Percentiles rank a stretch among this genome's conserved stretches.
Evolutionary conservation across 2,329 filamentous ascomycete genomes (phyloP).

Genomic region (Colletotrichum zoysiae): DNA sequence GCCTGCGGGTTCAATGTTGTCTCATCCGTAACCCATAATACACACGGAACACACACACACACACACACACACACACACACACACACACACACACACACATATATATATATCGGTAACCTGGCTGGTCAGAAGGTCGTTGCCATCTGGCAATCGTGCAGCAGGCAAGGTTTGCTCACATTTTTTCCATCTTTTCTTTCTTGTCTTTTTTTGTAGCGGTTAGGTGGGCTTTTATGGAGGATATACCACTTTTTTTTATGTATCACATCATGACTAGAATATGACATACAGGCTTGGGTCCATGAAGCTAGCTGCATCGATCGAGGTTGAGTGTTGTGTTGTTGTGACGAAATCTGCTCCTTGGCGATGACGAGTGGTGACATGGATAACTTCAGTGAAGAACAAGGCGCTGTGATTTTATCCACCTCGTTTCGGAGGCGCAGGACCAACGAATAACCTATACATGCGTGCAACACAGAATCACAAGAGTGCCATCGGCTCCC

Average conservation of each 20-base stretch:
- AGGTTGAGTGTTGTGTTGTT: not conserved
- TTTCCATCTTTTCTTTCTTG: not conserved
- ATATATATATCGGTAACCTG: constrained; percentile 12
- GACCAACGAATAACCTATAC: not conserved
- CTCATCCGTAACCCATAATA: constrained; percentile 26
- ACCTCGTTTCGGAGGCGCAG: not conserved
- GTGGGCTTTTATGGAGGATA: constrained; percentile 37
- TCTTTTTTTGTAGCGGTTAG: constrained; percentile 10
- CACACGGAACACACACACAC: constrained; percentile 22
- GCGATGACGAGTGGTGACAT: not conserved
- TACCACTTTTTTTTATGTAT: constrained; percentile 40
- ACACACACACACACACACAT: no score
- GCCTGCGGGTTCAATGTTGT: not conserved
- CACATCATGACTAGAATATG: constrained; percentile 32
- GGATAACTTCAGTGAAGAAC: no score
- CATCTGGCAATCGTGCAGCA: not conserved
- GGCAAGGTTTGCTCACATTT: not conserved
- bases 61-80: no score
- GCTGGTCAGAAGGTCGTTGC: constrained; percentile 2
- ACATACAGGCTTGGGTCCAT: constrained; percentile 18
- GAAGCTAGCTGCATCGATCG: not conserved
- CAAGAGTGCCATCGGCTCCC: not conserved
- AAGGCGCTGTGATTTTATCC: not conserved
- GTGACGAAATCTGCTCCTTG: not conserved
- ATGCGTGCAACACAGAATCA: not conserved